Base-by-base conservation (phyloP, 2,329 filamentous ascomycete genomes). In the Trichoderma polysporum region DNA sequence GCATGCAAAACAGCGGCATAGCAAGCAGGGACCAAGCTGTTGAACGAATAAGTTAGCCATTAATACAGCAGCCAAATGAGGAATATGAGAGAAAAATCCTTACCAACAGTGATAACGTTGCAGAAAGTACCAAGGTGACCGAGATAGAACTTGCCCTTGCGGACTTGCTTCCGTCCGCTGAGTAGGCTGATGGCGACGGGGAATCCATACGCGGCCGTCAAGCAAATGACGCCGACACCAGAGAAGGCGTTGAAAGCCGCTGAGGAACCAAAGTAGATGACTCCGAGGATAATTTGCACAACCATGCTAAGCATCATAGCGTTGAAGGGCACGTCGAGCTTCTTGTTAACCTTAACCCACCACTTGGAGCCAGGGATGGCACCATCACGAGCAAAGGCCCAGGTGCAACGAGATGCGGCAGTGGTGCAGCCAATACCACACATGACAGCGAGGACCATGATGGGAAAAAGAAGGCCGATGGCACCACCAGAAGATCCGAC, bases 1-100 rank as follows among this genome's bases (percentile, higher is more conserved):
- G 90, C 88, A 91, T 91, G 78, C 88, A 92, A 82, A 92, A 92
- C 17, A 92, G 84, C 1, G 90, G 89, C 61, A 92, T 86, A 39
- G 88, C 89, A 63, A 93, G 83, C 15, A 83, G 71, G 64, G 87
- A 89, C 90, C 90, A 92, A 61, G 79, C 86, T 88, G 71, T 62
- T 15, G 56, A 49, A 15, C 25, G 56, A 17, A 29, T 65, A 31
- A 63, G 67, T 35, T n/a, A n/a, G 41, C 35, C 7, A 61, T 12
- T 12, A 13, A 12, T 9, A 4, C 25, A 13, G 15, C 37, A 27
- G 53, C 5, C 13, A 31, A 29, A 10, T 5, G 10, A 5, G 39
- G 19, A 22, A 56, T 45, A 9, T 15, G 10, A 33, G 4, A 33
- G 17, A 47, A 10, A 22, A 27, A 57, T 64, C 83, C 83, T 72